A percentile compares a stretch with the other conserved stretches of the same genome.
Conservation (phyloP, 371 early-diverging fungal genomes). For the Neoconidiobolus thromboides region DNA sequence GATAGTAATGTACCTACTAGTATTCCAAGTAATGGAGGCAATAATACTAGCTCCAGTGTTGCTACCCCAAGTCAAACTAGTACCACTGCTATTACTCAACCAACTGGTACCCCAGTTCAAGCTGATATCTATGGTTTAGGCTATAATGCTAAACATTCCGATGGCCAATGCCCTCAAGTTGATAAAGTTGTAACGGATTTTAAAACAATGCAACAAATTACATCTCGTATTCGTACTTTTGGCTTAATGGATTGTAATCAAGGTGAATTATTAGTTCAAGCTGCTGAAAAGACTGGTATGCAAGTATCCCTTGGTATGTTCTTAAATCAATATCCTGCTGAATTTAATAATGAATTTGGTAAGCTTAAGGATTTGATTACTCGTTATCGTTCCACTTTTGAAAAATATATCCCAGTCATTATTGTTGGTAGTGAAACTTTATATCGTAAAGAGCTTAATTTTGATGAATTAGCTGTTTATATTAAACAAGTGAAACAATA, state of each 20-base stretch:
- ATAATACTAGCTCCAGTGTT: not conserved
- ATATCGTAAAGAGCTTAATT: conserved; percentile 3
- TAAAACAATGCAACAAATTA: not conserved
- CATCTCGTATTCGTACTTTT: conserved; percentile 3
- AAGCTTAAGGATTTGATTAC: conserved; percentile 1
- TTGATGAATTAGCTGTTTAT: not conserved
- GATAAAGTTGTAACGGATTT: conserved; percentile 2
- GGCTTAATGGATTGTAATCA: conserved; percentile 4
- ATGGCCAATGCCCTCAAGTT: conserved; percentile 1
- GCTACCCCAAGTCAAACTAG: not conserved
- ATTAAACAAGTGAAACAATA: not conserved
- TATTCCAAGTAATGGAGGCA: not conserved
- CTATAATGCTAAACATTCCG: conserved; percentile 5
- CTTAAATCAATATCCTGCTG: not conserved
- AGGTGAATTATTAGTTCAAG: conserved; percentile 3
- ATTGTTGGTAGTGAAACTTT: conserved; percentile 5
- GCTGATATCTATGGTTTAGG: not conserved
- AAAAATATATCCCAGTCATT: not conserved
- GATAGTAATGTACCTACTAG: not conserved
- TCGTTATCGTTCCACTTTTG: conserved; percentile 3
- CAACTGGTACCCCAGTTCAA: not conserved
- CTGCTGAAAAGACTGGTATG: conserved; percentile 1
- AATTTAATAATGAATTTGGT: conserved; percentile 5
- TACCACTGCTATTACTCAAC: not conserved
- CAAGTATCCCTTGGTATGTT: conserved; percentile 5